Base-by-base conservation (phyloP, 768 basidiomycete genomes). In the Nidularia sp. region DNA sequence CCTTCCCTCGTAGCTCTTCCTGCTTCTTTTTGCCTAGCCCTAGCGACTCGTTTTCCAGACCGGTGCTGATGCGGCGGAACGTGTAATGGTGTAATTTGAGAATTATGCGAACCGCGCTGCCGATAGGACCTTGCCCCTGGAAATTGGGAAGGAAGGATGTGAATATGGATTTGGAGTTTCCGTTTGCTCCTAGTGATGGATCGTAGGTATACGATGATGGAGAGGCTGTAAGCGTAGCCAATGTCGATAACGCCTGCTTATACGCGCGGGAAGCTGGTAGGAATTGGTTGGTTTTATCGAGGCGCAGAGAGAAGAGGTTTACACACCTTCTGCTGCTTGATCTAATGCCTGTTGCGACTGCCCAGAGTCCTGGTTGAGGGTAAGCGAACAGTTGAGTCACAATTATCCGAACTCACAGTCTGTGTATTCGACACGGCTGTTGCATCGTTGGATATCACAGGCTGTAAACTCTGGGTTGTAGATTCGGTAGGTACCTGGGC, bases 41-140 rank as follows among this genome's bases (percentile, higher is more conserved):
- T 6, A 73, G 48, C 1, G 63, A 62, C 51, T 75, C 74, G 56
- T 69, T 75, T 46, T 72, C 70, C 39, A 71, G 62, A 53, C 68
- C 70, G 52, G 66, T 74, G 36, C 67, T 61, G 35, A 80, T 57
- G 46, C 75, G 67, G 25, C 71, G 72, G 36, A 82, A 71, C 12
- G 80, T 67, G 48, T 86, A 78, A 51, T 85, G 79, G 50, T 84
- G 79, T 31, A 93, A 69, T 60, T 84, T 87, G 57, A 83, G 65
- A 2, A 72, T 69, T 66, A 91, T 87, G 33, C 90, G 85, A 45
- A 89, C 61, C 4, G 79, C 75, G 56, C 80, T 86, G 29, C 84
- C 86, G 34, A 92, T 64, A 5, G 90, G 90, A 3, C 88, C 89
- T 65, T 87, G 86, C 2, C 86, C 88, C 62, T 90, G 88, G 18